phyloP scores from a whole-genome alignment of 257 asterid species.

The Solanum peruvianum region DNA sequence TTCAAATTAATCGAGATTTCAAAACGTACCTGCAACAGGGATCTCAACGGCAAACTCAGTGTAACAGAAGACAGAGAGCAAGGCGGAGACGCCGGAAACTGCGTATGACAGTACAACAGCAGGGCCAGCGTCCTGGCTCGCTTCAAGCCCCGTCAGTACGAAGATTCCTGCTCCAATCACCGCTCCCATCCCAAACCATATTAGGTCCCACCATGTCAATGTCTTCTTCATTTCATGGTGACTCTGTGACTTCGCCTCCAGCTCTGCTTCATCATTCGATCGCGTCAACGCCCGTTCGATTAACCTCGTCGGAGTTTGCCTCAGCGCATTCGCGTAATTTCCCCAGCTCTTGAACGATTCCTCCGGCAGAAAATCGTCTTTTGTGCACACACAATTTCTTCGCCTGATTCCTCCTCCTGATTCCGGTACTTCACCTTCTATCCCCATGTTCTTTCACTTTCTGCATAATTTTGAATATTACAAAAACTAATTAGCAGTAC shows the following conservation, averaged over 20 bases:
- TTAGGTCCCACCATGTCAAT: slow-evolving; percentile 75
- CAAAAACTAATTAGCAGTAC: background rate
- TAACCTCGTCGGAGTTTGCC: slow-evolving; percentile 44
- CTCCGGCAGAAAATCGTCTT: slow-evolving; percentile 74
- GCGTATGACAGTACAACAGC: slow-evolving; percentile 65
- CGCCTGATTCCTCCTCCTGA: slow-evolving; percentile 17
- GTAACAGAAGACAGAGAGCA: slow-evolving; percentile 82
- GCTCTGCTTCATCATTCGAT: slow-evolving; percentile 43
- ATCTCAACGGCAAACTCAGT: slow-evolving; percentile 84
- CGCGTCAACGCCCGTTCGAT: slow-evolving; percentile 44
- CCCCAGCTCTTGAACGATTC: slow-evolving; percentile 61
- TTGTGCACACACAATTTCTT: slow-evolving; percentile 41
- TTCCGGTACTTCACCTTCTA: slow-evolving; percentile 1
- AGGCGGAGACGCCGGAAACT: slow-evolving; percentile 67
- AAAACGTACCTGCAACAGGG: slow-evolving; percentile 61
- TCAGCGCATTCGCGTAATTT: slow-evolving; percentile 44
- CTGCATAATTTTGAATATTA: background rate
- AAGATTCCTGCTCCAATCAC: slow-evolving; percentile 86
- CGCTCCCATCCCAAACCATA: slow-evolving; percentile 93
- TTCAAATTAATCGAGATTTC: background rate
- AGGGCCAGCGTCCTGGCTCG: slow-evolving; percentile 39
- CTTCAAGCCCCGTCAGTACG: slow-evolving; percentile 69
- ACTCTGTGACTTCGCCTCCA: slow-evolving; percentile 45
- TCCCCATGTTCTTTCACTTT: slow-evolving; percentile 12
- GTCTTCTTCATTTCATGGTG: slow-evolving; percentile 57